Evolutionary conservation across 306 rosid genomes (phyloP).

Genomic region (Quercus bicolor): DNA sequence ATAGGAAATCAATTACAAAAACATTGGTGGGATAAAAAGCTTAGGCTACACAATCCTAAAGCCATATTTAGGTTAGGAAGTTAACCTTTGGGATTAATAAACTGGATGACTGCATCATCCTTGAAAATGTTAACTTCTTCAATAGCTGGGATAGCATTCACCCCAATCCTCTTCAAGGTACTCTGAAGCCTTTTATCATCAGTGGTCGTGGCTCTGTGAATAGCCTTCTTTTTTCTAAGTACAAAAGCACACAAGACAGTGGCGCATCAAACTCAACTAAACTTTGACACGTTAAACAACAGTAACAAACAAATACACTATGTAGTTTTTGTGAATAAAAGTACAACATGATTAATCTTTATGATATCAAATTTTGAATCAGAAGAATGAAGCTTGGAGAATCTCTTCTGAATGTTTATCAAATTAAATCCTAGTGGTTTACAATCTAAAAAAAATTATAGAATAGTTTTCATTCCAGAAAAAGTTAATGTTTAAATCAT

Average conservation of each 20-base stretch:
- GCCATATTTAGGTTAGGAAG: not conserved
- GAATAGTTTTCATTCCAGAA: too few species aligned
- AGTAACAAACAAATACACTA: not conserved
- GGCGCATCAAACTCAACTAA: not conserved
- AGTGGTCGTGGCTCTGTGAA: conserved; percentile 5
- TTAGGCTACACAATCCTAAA: not conserved
- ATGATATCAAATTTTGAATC: too few species aligned
- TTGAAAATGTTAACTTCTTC: conserved; percentile 10
- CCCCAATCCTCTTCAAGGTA: conserved; percentile 10
- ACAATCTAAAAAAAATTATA: too few species aligned
- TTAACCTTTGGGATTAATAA: conserved; percentile 8
- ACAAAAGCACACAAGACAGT: not conserved
- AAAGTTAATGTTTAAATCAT: too few species aligned
- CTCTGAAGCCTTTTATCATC: conserved; percentile 10
- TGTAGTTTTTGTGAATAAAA: too few species aligned
- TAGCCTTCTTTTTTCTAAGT: conserved; percentile 1
- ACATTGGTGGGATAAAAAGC: not conserved
- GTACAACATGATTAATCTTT: too few species aligned
- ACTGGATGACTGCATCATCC: conserved; percentile 10
- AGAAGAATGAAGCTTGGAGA: too few species aligned
- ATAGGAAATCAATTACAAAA: not conserved
- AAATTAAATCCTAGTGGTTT: too few species aligned
- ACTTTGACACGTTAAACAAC: not conserved
- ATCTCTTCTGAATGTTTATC: too few species aligned
- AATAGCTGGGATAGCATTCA: not conserved